Evolutionary conservation across 148 eudicot species (phyloP).

Genomic region (Nepenthes mirabilis): DNA sequence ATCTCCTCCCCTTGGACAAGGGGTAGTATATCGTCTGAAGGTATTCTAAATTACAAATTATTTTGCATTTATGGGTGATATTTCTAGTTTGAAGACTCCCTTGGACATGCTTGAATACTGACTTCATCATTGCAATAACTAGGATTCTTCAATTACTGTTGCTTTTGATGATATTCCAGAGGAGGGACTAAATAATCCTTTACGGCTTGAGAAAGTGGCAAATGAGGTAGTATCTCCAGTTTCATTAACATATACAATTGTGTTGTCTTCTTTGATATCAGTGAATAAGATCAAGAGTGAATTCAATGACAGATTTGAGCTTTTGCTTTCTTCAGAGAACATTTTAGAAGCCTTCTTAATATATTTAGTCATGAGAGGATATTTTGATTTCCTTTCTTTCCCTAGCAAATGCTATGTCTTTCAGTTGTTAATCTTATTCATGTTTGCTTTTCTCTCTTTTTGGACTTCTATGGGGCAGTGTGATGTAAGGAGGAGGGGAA

Average conservation of each 20-base stretch:
- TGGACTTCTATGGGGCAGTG: no score
- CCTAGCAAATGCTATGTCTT: no score
- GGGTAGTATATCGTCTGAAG: conserved; percentile 92
- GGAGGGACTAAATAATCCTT: conserved; percentile 73
- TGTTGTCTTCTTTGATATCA: neutral
- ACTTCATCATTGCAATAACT: conserved; percentile 14
- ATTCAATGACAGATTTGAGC: no score
- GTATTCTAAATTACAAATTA: conserved; percentile 18
- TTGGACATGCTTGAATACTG: conserved; percentile 5
- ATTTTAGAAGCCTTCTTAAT: no score
- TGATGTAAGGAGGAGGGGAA: no score
- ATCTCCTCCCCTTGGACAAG: conserved; percentile 88
- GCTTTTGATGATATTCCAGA: conserved; percentile 97
- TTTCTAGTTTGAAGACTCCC: neutral
- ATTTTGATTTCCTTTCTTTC: no score
- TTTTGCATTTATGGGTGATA: neutral
- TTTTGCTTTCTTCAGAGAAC: no score
- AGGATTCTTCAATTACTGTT: conserved; percentile 86
- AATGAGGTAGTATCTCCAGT: conserved; percentile 51
- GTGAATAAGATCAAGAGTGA: no score
- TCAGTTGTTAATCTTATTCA: no score
- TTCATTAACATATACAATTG: no score
- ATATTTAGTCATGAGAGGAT: no score
- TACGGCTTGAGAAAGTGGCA: conserved; percentile 88
- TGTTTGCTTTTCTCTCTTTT: no score